Evolutionary conservation across 208 protist genomes (phyloP).

Genomic region (Acanthamoeba polyphaga): DNA sequence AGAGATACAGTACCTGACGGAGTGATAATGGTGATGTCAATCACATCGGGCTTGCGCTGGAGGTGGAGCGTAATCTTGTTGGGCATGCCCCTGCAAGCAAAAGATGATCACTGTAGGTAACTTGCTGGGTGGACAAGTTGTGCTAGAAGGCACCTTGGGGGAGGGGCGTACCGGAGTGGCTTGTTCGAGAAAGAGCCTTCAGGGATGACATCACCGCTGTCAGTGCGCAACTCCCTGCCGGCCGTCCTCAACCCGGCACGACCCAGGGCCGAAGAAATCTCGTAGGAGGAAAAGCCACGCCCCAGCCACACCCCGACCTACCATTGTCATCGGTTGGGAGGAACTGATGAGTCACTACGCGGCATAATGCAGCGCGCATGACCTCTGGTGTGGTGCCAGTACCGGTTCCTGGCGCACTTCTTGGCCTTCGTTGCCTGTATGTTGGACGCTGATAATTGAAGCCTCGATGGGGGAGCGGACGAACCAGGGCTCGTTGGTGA

Average conservation of each 20-base stretch:
- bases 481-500: background rate
- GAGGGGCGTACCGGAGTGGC: background rate
- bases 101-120: no score
- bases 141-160: background rate
- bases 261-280: background rate
- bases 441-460: background rate
- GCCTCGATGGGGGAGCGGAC: constrained; percentile 2
- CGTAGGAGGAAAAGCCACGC: background rate
- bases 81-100: background rate
- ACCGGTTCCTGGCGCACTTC: background rate
- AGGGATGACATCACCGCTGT: background rate
- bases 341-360: background rate
- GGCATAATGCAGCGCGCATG: no score
- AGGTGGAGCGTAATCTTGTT: background rate
- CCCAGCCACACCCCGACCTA: background rate
- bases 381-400: background rate
- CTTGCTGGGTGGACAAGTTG: no score
- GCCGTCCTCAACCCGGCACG: background rate
- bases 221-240: background rate
- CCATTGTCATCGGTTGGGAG: background rate
- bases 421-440: background rate
- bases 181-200: background rate
- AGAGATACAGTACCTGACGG: background rate
- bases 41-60: background rate
- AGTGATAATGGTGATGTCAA: constrained; percentile 17